A percentile compares a stretch with the other conserved stretches of the same genome.
phyloP scores from a whole-genome alignment of 2,329 filamentous ascomycete genomes.

The Pezicula radicicola region DNA sequence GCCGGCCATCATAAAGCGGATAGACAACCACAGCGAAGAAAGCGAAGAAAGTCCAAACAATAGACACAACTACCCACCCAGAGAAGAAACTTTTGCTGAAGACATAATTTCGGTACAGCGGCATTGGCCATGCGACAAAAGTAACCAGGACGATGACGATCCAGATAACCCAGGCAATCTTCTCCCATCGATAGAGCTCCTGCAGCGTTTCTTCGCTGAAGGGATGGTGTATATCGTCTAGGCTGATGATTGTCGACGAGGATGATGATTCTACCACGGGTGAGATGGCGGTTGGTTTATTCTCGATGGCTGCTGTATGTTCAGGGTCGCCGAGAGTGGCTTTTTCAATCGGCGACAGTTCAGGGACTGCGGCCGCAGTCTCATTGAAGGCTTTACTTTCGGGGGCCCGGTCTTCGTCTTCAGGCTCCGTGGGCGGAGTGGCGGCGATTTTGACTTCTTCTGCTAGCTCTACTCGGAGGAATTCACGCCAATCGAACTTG shows the following conservation, averaged over 20 bases:
- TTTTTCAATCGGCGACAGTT: neutral
- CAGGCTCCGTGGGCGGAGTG: too few relatives aligned
- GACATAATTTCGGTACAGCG: slow-evolving; percentile 45
- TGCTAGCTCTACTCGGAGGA: slow-evolving; percentile 42
- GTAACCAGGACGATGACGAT: slow-evolving; percentile 41
- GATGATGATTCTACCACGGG: neutral
- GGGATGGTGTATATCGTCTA: slow-evolving; percentile 41
- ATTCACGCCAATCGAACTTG: slow-evolving; percentile 40
- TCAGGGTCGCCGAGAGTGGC: neutral
- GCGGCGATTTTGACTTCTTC: slow-evolving; percentile 26
- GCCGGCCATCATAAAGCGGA: slow-evolving; percentile 43
- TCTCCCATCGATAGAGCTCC: slow-evolving; percentile 33
- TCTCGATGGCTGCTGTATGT: slow-evolving; percentile 33
- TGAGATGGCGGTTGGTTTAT: slow-evolving; percentile 27
- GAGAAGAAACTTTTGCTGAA: slow-evolving; percentile 45
- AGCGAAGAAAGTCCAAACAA: slow-evolving; percentile 50
- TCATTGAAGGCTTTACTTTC: neutral
- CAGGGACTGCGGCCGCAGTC: slow-evolving; percentile 17
- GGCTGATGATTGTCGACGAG: slow-evolving; percentile 9
- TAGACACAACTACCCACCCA: slow-evolving; percentile 47
- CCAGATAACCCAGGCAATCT: slow-evolving; percentile 37
- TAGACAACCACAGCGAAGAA: slow-evolving; percentile 43
- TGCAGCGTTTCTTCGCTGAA: slow-evolving; percentile 34
- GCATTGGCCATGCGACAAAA: slow-evolving; percentile 45
- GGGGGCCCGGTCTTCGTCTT: too few relatives aligned